Evolutionary conservation across 306 rosid genomes (phyloP).

Genomic region (Glycine tomentella): DNA sequence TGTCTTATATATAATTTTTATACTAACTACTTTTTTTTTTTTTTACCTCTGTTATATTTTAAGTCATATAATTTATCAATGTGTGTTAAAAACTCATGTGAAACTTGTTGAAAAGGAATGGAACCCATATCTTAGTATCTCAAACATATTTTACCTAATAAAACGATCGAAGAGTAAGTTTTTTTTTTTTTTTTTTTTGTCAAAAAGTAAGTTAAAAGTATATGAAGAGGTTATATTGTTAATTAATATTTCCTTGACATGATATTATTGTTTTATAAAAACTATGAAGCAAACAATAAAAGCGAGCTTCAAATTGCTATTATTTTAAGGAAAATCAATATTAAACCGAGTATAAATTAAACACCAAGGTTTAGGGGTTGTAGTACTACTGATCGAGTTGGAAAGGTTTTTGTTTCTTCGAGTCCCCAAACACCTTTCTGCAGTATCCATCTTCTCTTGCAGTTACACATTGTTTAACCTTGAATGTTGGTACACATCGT

Average conservation of each 20-base stretch:
- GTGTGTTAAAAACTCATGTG: too few species aligned
- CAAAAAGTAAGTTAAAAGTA: neutral
- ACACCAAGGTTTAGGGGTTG: constrained; percentile 19
- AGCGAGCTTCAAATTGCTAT: constrained; percentile 5
- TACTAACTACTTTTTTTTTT: too few species aligned
- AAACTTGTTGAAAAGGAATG: neutral
- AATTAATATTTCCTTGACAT: neutral
- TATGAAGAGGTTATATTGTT: neutral
- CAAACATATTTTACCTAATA: neutral
- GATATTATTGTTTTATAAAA: neutral
- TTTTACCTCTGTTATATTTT: too few species aligned
- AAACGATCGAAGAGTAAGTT: neutral
- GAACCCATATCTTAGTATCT: neutral
- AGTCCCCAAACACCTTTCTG: constrained; percentile 33
- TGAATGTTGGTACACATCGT: neutral
- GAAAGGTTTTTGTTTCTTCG: constrained; percentile 27
- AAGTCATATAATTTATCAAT: too few species aligned
- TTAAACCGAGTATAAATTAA: constrained; percentile 31
- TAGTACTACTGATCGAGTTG: neutral
- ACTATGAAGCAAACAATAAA: constrained; percentile 25
- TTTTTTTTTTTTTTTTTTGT: too few species aligned
- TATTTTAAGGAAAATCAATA: constrained; percentile 21
- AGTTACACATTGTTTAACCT: constrained; percentile 28
- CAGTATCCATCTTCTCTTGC: constrained; percentile 37
- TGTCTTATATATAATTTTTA: neutral